A percentile compares a stretch with the other conserved stretches of the same genome.
Evolutionary conservation across 192 early-diverging fungal species (phyloP).

Genomic region (Oehlia diaphana): DNA sequence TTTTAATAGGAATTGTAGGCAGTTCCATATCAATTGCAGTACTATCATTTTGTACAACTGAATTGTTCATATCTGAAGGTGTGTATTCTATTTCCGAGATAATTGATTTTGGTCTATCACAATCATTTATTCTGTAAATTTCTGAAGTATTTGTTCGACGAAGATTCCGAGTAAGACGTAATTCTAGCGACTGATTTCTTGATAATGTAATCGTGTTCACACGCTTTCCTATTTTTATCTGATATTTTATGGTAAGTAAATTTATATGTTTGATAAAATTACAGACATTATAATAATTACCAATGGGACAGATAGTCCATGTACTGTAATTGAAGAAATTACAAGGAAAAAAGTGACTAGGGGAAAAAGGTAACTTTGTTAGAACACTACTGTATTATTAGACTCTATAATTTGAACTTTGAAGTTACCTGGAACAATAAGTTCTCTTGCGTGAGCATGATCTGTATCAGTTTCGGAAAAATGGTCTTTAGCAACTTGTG

Average conservation of each 20-base stretch:
- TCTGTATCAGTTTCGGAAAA: neutral
- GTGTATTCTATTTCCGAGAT: too few relatives aligned
- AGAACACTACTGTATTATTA: neutral
- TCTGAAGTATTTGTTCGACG: too few relatives aligned
- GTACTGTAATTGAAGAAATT: conserved; percentile 74
- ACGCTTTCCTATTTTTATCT: conserved; percentile 14
- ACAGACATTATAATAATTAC: neutral
- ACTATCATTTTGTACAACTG: too few relatives aligned
- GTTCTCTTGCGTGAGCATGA: neutral
- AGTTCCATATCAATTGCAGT: neutral
- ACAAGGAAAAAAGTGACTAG: conserved; percentile 74
- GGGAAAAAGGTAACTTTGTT: conserved; percentile 21
- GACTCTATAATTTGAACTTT: neutral
- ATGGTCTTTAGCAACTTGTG: conserved; percentile 41
- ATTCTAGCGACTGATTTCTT: neutral
- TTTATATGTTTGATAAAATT: neutral
- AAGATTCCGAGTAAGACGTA: neutral
- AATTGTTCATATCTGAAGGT: too few relatives aligned
- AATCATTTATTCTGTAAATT: neutral
- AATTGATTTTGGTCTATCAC: neutral
- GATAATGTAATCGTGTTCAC: neutral
- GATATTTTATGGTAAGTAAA: neutral
- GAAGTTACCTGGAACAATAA: neutral
- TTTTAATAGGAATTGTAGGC: neutral
- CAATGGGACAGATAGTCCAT: conserved; percentile 73